A percentile compares a stretch with the other conserved stretches of the same genome.
Conservation (phyloP, 768 basidiomycete genomes). For the Dictyophora rubrovolvata region DNA sequence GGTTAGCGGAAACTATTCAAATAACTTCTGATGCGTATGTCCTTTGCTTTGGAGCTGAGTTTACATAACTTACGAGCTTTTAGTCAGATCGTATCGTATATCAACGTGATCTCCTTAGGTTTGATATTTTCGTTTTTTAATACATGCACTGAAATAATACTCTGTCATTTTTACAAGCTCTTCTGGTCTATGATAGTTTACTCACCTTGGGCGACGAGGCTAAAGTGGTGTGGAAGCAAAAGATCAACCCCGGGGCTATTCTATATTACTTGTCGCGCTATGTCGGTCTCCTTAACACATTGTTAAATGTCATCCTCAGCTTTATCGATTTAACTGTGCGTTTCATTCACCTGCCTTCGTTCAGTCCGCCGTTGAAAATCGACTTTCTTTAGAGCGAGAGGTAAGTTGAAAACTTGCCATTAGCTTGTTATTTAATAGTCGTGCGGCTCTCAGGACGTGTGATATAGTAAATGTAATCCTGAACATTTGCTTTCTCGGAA, state of each 20-base stretch:
- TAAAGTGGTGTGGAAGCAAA: neutral
- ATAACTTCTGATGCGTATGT: neutral
- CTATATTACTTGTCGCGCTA: neutral
- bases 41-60: too few species aligned
- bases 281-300: neutral
- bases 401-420: neutral
- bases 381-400: neutral
- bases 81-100: neutral
- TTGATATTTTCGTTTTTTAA: neutral
- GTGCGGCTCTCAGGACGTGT: neutral
- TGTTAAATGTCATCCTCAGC: neutral
- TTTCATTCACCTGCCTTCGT: neutral
- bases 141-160: neutral
- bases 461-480: neutral
- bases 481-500: neutral
- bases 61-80: neutral
- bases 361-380: neutral
- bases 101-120: neutral
- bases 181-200: neutral
- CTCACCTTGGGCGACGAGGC: neutral
- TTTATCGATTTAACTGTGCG: neutral
- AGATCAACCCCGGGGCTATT: neutral
- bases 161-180: neutral
- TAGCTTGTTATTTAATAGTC: neutral
- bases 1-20: neutral